Evolutionary conservation across 495 filamentous ascomycete genomes (phyloP), one percentile per base, ranked within the genome.

Genomic region (Podospora sp.): DNA sequence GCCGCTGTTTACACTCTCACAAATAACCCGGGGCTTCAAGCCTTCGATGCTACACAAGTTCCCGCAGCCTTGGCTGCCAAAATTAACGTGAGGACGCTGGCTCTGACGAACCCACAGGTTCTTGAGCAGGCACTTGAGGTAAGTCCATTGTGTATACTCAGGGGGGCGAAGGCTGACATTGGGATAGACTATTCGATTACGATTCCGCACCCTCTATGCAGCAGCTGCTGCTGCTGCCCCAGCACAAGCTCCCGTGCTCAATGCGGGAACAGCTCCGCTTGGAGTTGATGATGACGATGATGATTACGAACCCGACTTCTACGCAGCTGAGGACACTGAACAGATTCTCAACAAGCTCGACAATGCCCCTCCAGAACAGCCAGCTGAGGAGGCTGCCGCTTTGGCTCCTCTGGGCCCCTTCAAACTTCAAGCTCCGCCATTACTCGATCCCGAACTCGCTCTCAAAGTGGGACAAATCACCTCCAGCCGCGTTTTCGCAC

Each of bases 221-320:
- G 65, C 63, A 18, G 40, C 73, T 9, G 62, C 71, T 33, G 68
- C 56, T n/a, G 62, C 59, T 51, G 56, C 51, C 16, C 36, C 60
- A 11, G 72, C 69, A 16, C 74, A 80, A 51, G 78, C 80, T 58
- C 71, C 83, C 9, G 78, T 75, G 1, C 63, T 84, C 9, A 82
- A 84, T 64, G 74, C 84, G 1, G 80, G 83, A 16, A 83, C 79
- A 0, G 75, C 80, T 9, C 81, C 82, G 1, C 73, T 84, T 9
- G 84, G 79, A 22, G 80, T 86, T 0, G 89, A 88, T n/a, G 91
- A 94, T 7, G 76, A 77, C 33, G 93, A 96, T 20, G 93, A 96
- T 16, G 93, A 94, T 60, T 96, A 96, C 71, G 92, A 96, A 68
- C 92, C 92, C 0, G 90, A 95, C 77, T 94, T 91, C 71, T 85